These are phyloP conservation scores for Huntiella decipiens DNA, from an alignment of 2,329 filamentous ascomycete species.

Conservation along the genomic window DNA sequence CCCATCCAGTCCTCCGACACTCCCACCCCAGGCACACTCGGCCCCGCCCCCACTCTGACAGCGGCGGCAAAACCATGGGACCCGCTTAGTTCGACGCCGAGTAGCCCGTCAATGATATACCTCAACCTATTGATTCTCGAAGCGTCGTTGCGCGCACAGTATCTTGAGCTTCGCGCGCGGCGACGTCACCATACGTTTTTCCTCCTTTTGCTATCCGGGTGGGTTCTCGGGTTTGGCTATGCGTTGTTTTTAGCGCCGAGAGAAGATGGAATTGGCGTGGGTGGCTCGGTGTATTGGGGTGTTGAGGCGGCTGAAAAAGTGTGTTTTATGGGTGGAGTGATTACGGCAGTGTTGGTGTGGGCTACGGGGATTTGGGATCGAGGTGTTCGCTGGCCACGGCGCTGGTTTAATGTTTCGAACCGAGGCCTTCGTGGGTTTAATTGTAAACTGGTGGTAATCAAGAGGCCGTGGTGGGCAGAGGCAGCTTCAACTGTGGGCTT, in stretches of 20 bases:
- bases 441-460: conserved; percentile 81
- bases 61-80: conserved; percentile 31
- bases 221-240: conserved; percentile 75
- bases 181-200: conserved; percentile 89
- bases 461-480: conserved; percentile 67
- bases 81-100: conserved; percentile 65
- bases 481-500: conserved; percentile 53
- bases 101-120: conserved; percentile 88
- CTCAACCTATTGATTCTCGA: conserved; percentile 95
- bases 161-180: conserved; percentile 72
- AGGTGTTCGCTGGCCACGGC: conserved; percentile 79
- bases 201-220: conserved; percentile 55
- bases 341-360: conserved; percentile 77
- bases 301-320: conserved; percentile 81
- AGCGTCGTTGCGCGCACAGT: conserved; percentile 79
- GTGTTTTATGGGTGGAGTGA: conserved; percentile 74
- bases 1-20: conserved; percentile 24
- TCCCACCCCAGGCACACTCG: background rate
- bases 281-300: conserved; percentile 91
- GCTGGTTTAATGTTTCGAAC: conserved; percentile 81
- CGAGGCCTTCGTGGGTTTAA: conserved; percentile 83
- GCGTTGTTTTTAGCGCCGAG: conserved; percentile 87
- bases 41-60: conserved; percentile 16
- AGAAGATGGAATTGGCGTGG: conserved; percentile 79
- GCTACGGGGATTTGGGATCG: conserved; percentile 92